These are phyloP conservation scores for Ehretia macrophylla DNA, from an alignment of 257 asterid genomes.

Conservation along the genomic window DNA sequence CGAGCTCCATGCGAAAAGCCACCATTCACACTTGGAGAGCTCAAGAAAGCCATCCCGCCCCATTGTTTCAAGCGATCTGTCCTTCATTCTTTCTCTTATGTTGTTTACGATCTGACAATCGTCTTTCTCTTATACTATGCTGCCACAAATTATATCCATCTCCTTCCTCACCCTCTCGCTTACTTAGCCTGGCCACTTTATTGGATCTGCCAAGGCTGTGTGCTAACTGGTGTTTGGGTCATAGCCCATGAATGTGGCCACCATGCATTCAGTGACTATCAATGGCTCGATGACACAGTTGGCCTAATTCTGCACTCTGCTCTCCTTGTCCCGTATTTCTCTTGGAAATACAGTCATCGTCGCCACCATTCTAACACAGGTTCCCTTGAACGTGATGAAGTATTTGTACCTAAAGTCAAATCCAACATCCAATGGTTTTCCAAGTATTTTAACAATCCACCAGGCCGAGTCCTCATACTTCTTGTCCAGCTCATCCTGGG, in stretches of 20 bases:
- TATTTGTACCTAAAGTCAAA: conserved; percentile 61
- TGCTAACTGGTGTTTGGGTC: conserved; percentile 67
- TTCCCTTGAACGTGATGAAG: conserved; percentile 76
- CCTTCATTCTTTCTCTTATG: conserved; percentile 73
- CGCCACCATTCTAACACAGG: conserved; percentile 66
- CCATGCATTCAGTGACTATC: conserved; percentile 56
- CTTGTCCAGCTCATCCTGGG: conserved; percentile 54
- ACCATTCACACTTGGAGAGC: conserved; percentile 63
- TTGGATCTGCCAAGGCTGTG: conserved; percentile 66
- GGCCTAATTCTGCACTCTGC: conserved; percentile 43
- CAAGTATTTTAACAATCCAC: conserved; percentile 61
- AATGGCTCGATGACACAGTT: conserved; percentile 62
- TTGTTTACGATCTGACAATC: conserved; percentile 48
- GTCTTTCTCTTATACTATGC: conserved; percentile 52
- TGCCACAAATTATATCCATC: conserved; percentile 60
- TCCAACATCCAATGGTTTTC: conserved; percentile 35
- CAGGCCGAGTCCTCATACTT: conserved; percentile 50
- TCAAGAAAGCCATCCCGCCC: conserved; percentile 84
- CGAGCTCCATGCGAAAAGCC: conserved; percentile 71
- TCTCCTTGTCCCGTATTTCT: conserved; percentile 49
- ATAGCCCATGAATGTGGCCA: conserved; percentile 60
- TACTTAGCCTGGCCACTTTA: conserved; percentile 69
- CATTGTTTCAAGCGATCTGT: conserved; percentile 83
- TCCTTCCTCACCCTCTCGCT: conserved; percentile 48
- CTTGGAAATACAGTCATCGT: conserved; percentile 57